Conservation (phyloP, 108 stramenopile genomes). For the Tribonema minus region DNA sequence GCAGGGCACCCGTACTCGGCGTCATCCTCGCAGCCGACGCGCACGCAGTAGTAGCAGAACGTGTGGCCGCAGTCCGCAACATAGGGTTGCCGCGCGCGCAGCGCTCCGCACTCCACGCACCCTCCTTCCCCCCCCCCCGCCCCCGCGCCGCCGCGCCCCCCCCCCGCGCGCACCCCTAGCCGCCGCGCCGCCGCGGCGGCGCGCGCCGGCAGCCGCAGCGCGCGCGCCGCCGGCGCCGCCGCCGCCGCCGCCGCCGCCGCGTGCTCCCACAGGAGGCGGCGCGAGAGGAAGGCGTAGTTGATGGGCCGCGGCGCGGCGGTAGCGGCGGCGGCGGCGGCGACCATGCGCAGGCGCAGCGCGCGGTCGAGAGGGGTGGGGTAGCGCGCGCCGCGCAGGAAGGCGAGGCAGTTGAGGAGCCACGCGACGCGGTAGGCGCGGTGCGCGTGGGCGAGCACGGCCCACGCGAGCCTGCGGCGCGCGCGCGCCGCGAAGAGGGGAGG, state of each 20-base stretch:
- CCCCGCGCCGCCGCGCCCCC: not conserved
- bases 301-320: constrained; percentile 17
- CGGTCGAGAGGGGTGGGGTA: constrained; percentile 27
- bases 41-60: constrained; percentile 43
- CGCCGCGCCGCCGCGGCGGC: not conserved
- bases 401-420: constrained; percentile 35
- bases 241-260: constrained; percentile 20
- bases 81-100: constrained; percentile 29
- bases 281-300: constrained; percentile 36
- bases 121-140: not conserved
- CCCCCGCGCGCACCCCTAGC: not conserved
- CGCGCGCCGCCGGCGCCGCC: constrained; percentile 15
- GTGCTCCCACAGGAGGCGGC: constrained; percentile 39
- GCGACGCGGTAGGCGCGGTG: constrained; percentile 33
- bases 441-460: too few relatives aligned
- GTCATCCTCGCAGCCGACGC: constrained; percentile 24
- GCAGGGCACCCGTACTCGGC: constrained; percentile 18
- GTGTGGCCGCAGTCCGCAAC: constrained; percentile 32
- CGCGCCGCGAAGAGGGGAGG: too few relatives aligned
- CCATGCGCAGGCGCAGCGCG: constrained; percentile 27
- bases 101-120: constrained; percentile 32
- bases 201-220: not conserved
- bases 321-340: not conserved
- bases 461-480: too few relatives aligned
- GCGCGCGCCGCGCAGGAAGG: constrained; percentile 15